Percentiles rank a stretch among this genome's conserved stretches.
Conservation (phyloP, 1,284 basidiomycete species). For the Agaricales sp. region DNA sequence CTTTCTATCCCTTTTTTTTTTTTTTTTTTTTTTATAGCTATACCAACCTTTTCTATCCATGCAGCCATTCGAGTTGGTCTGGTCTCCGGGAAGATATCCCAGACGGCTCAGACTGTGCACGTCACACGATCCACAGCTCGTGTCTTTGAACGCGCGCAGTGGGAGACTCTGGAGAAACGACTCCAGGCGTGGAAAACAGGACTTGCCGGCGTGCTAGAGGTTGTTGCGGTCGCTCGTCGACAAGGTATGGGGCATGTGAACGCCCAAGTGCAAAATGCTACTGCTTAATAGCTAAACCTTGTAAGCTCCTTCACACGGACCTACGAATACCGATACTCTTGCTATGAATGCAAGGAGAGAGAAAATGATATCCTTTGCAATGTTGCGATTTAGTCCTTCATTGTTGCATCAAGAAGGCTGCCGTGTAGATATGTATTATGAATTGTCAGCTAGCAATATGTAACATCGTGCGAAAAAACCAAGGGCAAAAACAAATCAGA, state of each 20-base stretch:
- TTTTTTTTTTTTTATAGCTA: conserved; percentile 3
- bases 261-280: not conserved
- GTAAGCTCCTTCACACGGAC: no score
- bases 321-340: no score
- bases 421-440: no score
- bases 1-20: conserved; percentile 4
- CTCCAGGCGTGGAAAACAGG: conserved; percentile 75
- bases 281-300: no score
- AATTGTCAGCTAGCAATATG: no score
- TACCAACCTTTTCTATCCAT: conserved; percentile 22
- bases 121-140: conserved; percentile 73
- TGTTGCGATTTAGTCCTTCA: no score
- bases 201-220: conserved; percentile 56
- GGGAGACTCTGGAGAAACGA: conserved; percentile 75
- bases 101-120: conserved; percentile 67
- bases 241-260: conserved; percentile 17
- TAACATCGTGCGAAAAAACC: no score
- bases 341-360: no score
- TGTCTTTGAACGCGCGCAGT: conserved; percentile 71
- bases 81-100: conserved; percentile 78
- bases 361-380: no score
- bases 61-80: conserved; percentile 78
- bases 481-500: no score
- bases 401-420: no score
- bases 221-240: conserved; percentile 51